Percentiles rank a stretch among this genome's conserved stretches.
Conservation (phyloP, 2,329 filamentous ascomycete species). For the Shiraia bambusicola region DNA sequence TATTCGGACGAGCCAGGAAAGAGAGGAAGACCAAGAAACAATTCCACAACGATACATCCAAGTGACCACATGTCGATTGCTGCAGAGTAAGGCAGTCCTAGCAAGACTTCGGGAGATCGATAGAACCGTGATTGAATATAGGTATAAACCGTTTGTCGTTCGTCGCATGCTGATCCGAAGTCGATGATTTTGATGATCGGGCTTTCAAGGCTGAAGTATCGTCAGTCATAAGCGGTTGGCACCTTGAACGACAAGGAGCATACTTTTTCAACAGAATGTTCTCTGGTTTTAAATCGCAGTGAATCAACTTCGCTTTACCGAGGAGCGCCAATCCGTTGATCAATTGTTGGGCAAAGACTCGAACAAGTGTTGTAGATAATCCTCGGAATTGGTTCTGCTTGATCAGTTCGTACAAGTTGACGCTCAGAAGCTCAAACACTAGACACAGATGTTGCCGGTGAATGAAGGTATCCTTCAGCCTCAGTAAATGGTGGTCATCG, state of each 20-base stretch:
- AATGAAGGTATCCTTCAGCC: slow-evolving; percentile 97
- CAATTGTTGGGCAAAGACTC: slow-evolving; percentile 95
- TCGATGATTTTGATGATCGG: slow-evolving; percentile 99
- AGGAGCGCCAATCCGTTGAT: slow-evolving; percentile 88
- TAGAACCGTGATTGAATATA: slow-evolving; percentile 99
- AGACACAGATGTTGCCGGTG: slow-evolving; percentile 95
- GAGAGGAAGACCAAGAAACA: slow-evolving; percentile 89
- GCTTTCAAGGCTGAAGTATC: slow-evolving; percentile 71
- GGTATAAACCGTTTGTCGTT: slow-evolving; percentile 97
- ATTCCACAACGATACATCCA: slow-evolving; percentile 95
- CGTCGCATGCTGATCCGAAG: slow-evolving; percentile 97
- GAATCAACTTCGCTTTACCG: slow-evolving; percentile 94
- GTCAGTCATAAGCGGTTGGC: slow-evolving; percentile 9
- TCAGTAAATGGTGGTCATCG: slow-evolving; percentile 92
- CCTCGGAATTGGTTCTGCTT: slow-evolving; percentile 99
- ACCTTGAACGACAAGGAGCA: slow-evolving; percentile 23
- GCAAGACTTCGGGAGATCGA: slow-evolving; percentile 88
- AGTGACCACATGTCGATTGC: slow-evolving; percentile 99
- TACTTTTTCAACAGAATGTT: slow-evolving; percentile 96
- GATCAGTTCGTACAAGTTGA: slow-evolving; percentile 97
- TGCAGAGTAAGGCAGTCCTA: slow-evolving; percentile 96
- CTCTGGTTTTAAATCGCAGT: slow-evolving; percentile 97
- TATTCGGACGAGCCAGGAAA: slow-evolving; percentile 98
- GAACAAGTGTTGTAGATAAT: slow-evolving; percentile 91
- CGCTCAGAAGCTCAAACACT: slow-evolving; percentile 93